Evolutionary conservation across 129 eudicot genomes (phyloP), one percentile per base, ranked within the genome.

Genomic region (Flaveria bidentis): DNA sequence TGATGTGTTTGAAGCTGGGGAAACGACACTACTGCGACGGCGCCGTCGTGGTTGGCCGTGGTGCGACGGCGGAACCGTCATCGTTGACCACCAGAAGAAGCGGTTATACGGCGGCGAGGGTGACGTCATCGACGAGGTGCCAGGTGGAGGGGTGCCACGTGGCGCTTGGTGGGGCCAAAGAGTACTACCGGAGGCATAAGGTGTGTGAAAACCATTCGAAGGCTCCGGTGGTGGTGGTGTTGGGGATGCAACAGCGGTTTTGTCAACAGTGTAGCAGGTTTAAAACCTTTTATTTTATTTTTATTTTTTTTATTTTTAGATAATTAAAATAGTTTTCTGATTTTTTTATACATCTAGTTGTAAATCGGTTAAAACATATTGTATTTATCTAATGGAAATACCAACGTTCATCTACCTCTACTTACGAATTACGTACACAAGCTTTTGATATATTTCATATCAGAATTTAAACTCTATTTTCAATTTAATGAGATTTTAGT

Each of bases 191-290:
- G 84, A 73, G 92, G 84, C 96, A 90, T 55, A 90, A 87, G 73
- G 96, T 90, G 26, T 90, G 96, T 80, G 92, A 87, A 51, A 69
- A 70, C 52, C 96, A 90, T 81, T 86, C 96, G 0, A 90, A 90
- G 82, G 88, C 96, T 53, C 90, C 96, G 0, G 83, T 67, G 75
- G 96, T 87, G 17, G 82, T 87, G 57, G 88, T 89, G 36, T 88
- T 64, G 71, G 96, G 96, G 1, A 74, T 85, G 36, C 86, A 85
- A 30, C 96, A 89, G 36, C 83, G 96, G 20, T 89, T 89, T 66
- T 89, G 96, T 82, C 96, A 89, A 81, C 96, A 89, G 80, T 89
- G 91, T 74, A 89, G 92, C 96, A 87, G 96, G 96, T 85, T 18
- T 45, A 42, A 14, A 39, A 15, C 2, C 42, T 1, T 55, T 23